These are phyloP conservation scores for Phytophthora sp. DNA, from an alignment of 352 stramenopile genomes.

Conservation along the genomic window DNA sequence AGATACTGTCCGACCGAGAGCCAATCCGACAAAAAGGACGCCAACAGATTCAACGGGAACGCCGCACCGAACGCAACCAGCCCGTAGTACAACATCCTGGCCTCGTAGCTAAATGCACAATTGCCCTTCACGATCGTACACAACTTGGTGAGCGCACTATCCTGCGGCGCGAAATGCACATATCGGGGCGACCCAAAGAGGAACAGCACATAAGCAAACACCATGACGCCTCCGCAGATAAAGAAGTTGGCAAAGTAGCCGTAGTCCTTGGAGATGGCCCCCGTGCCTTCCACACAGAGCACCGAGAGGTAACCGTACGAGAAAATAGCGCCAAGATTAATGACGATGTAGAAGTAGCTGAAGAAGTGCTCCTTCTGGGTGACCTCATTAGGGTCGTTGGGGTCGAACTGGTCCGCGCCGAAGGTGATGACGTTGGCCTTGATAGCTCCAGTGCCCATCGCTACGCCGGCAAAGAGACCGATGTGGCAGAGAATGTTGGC, in stretches of 20 bases:
- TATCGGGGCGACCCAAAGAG: constrained; percentile 65
- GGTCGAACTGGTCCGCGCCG: constrained; percentile 88
- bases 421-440: constrained; percentile 91
- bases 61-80: constrained; percentile 65
- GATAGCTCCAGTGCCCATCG: constrained; percentile 82
- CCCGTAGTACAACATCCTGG: constrained; percentile 81
- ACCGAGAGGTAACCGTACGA: constrained; percentile 92
- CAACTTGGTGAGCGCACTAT: constrained; percentile 78
- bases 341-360: constrained; percentile 93
- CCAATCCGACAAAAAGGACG: constrained; percentile 70
- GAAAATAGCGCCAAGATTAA: constrained; percentile 92
- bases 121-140: constrained; percentile 80
- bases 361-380: constrained; percentile 90
- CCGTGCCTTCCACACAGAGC: constrained; percentile 86
- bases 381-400: constrained; percentile 80
- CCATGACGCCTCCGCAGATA: constrained; percentile 85
- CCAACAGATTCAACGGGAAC: constrained; percentile 79
- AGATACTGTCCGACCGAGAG: constrained; percentile 66
- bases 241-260: constrained; percentile 91
- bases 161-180: constrained; percentile 76
- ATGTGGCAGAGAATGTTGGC: constrained; percentile 77
- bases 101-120: constrained; percentile 77
- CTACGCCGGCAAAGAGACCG: constrained; percentile 77
- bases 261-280: constrained; percentile 75
- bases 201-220: constrained; percentile 78